Evolutionary conservation across 176 grass and related monocot species (phyloP).

Genomic region (Carex cristatella): DNA sequence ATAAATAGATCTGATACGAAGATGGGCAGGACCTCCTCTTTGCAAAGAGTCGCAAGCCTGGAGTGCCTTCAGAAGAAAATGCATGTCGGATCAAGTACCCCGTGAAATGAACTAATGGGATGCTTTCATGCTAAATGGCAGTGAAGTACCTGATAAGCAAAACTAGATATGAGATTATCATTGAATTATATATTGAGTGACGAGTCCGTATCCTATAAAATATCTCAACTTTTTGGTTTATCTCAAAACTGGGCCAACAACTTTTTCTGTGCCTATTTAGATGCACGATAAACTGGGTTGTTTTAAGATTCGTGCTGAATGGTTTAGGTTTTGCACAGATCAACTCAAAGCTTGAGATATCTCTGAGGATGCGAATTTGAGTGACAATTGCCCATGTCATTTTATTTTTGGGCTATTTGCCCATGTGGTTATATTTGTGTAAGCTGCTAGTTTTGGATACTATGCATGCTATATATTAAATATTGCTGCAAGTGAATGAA

Average conservation of each 20-base stretch:
- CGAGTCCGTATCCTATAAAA: too few species aligned
- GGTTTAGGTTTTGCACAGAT: too few species aligned
- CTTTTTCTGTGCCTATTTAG: too few species aligned
- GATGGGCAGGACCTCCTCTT: neutral
- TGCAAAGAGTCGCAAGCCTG: slow-evolving; percentile 45
- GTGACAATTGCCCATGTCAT: neutral
- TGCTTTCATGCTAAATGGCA: neutral
- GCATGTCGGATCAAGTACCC: slow-evolving; percentile 18
- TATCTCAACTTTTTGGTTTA: too few species aligned
- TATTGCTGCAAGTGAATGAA: neutral
- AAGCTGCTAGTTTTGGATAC: neutral
- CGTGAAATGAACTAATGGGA: slow-evolving; percentile 19
- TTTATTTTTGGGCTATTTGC: neutral
- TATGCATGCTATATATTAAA: neutral
- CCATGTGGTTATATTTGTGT: neutral
- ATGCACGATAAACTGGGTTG: too few species aligned
- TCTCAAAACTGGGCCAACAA: too few species aligned
- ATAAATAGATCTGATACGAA: slow-evolving; percentile 1
- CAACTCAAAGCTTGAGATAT: too few species aligned
- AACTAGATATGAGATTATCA: neutral
- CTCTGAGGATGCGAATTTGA: too few species aligned
- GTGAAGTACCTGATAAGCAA: slow-evolving; percentile 21
- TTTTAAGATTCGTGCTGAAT: too few species aligned
- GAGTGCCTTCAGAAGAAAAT: slow-evolving; percentile 66
- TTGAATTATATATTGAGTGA: neutral